These are phyloP conservation scores for Vitellaria paradoxa DNA, from an alignment of 179 eudicot species.

Conservation along the genomic window DNA sequence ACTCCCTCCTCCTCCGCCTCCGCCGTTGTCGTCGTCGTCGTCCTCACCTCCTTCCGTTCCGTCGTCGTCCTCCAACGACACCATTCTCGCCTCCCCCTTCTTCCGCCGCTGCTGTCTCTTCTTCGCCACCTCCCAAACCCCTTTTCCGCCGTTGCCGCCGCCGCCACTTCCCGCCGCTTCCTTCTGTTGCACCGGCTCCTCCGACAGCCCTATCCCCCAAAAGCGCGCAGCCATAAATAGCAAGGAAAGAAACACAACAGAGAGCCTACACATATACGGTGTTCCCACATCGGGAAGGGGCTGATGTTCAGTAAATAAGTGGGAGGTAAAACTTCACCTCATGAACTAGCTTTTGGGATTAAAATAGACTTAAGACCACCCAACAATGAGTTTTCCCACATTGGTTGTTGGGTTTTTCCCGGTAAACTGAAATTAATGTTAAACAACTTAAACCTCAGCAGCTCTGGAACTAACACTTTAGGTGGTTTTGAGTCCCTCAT, in stretches of 20 bases:
- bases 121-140: slow-evolving; percentile 53
- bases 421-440: too few relatives aligned
- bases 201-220: slow-evolving; percentile 56
- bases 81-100: slow-evolving; percentile 26
- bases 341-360: too few relatives aligned
- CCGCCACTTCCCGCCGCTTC: slow-evolving; percentile 74
- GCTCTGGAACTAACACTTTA: too few relatives aligned
- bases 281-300: too few relatives aligned
- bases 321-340: too few relatives aligned
- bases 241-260: background rate
- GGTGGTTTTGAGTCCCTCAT: too few relatives aligned
- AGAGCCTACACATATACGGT: background rate
- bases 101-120: slow-evolving; percentile 34
- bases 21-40: slow-evolving; percentile 20
- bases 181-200: slow-evolving; percentile 77
- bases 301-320: too few relatives aligned
- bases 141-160: slow-evolving; percentile 54
- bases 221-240: background rate
- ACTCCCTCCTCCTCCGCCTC: slow-evolving; percentile 21
- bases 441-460: too few relatives aligned
- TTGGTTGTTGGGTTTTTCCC: too few relatives aligned
- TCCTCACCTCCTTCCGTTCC: slow-evolving; percentile 40
- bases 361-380: too few relatives aligned
- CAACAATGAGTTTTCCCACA: too few relatives aligned
- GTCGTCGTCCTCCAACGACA: slow-evolving; percentile 27